Base-by-base conservation (phyloP, 2,329 filamentous ascomycete species). In the Cladobotryum protrusum region DNA sequence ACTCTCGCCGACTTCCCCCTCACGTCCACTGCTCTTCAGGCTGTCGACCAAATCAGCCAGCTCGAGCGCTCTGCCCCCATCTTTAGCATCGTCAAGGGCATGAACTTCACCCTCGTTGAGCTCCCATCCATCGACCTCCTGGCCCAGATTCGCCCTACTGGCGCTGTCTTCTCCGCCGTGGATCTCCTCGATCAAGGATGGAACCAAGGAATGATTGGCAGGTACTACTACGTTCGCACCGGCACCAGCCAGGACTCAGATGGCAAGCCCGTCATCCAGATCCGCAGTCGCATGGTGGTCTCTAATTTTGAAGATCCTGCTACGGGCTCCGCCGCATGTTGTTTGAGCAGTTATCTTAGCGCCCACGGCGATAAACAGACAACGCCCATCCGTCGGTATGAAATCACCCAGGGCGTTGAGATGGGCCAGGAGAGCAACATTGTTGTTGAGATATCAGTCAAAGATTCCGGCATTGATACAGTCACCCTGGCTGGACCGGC, bases 81-180 rank as follows among this genome's bases (percentile, higher is more conserved):
- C 15, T 74, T 82, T 49, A 83, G 78, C 55, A 79, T 90, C 42
- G 86, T 89, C 34, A 81, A 80, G 41, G 87, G 87, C 43, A 86
- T 91, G 83, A 80, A 79, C 1, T 90, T 89, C 64, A 67, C 81
- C n/a, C 75, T 88, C 32, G 71, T 86, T 13, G 69, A 79, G 56
- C 71, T 93, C 18, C 72, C 78, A 0, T 75, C 73, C 48, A 65
- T 88, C 9, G 80, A 81, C 29, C 73, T 77, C 7, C 72, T 92
- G 15, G 73, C 68, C 5, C 57, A 65, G 12, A 68, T 73, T 3
- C 56, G 66, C 29, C 56, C 57, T 3, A 59, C 63, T 33, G 57
- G 59, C 29, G 61, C 69, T 12, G 59, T 72, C 39, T 64, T 73
- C 56, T 58, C 54, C 9, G 43, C 57, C 0, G 50, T 57, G 2